These are phyloP conservation scores for Starmerella vaccinii DNA, from an alignment of 805 yeast genomes.

Conservation along the genomic window DNA sequence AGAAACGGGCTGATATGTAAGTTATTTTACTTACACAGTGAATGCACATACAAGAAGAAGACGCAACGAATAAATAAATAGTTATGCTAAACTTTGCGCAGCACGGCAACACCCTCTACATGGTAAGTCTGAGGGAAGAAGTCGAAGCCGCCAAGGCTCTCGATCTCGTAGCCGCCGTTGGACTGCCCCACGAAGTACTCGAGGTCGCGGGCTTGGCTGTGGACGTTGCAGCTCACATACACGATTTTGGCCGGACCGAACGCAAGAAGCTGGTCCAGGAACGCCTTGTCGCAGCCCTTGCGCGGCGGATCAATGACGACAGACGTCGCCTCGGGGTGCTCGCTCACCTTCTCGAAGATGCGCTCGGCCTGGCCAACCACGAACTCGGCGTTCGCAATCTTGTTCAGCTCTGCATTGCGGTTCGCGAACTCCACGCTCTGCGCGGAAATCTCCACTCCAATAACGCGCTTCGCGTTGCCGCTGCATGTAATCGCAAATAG, in stretches of 20 bases:
- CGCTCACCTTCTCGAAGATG: constrained; percentile 54
- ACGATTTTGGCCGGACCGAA: constrained; percentile 79
- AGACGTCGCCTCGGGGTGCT: constrained; percentile 67
- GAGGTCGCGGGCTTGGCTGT: constrained; percentile 91
- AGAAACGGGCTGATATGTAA: no score
- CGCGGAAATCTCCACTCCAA: constrained; percentile 90
- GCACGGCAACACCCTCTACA: constrained; percentile 78
- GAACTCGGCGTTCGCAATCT: constrained; percentile 67
- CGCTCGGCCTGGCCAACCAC: constrained; percentile 88
- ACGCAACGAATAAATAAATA: neutral
- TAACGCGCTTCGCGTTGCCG: constrained; percentile 64
- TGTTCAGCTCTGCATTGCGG: constrained; percentile 65
- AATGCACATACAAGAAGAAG: no score
- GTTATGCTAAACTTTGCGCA: constrained; percentile 24
- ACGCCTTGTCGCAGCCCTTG: constrained; percentile 87
- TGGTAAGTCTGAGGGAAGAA: constrained; percentile 94
- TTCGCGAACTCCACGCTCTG: constrained; percentile 84
- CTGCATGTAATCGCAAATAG: constrained; percentile 82
- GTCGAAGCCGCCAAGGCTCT: constrained; percentile 86
- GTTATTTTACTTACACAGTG: no score
- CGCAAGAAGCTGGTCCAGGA: constrained; percentile 71
- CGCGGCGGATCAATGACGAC: constrained; percentile 95
- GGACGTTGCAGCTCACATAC: constrained; percentile 95
- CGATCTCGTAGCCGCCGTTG: constrained; percentile 48
- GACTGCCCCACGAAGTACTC: constrained; percentile 61